These are phyloP conservation scores for Paxillus involutus DNA, from an alignment of 768 basidiomycete species.

Conservation along the genomic window DNA sequence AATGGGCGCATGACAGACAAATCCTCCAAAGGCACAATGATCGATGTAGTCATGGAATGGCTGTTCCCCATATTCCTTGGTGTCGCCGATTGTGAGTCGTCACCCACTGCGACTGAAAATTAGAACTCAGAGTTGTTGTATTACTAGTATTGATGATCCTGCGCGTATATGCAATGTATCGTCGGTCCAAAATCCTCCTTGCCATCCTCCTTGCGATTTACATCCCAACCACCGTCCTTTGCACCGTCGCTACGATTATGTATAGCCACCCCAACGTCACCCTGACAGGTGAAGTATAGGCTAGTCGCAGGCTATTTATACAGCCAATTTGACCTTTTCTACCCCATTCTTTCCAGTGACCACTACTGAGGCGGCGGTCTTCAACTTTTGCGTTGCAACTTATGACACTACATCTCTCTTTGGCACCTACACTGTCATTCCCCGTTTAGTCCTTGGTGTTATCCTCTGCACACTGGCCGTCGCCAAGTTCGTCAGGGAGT, in stretches of 20 bases:
- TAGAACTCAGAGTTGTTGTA: not conserved
- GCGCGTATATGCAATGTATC: constrained; percentile 15
- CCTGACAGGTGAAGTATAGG: constrained; percentile 4
- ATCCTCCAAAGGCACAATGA: constrained; percentile 2
- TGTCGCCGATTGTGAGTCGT: constrained; percentile 14
- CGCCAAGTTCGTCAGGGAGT: not conserved
- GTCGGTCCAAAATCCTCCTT: constrained; percentile 6
- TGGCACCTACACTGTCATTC: not conserved
- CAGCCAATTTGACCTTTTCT: not conserved
- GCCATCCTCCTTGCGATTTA: constrained; percentile 4
- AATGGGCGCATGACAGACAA: not conserved
- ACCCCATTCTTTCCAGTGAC: not conserved
- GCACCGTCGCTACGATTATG: not conserved
- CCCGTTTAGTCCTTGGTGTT: constrained; percentile 2
- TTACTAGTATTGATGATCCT: constrained; percentile 18
- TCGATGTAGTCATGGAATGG: constrained; percentile 6
- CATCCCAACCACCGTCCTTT: not conserved
- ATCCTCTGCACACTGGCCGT: constrained; percentile 5
- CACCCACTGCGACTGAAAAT: not conserved
- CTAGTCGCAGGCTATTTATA: too few species aligned
- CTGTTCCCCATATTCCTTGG: constrained; percentile 10
- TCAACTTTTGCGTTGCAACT: not conserved
- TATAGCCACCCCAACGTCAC: not conserved
- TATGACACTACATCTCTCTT: not conserved
- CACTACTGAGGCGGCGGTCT: not conserved